Evolutionary conservation across 306 rosid species (phyloP), one percentile per base, ranked within the genome.

Genomic region (Chamaecrista fasciculata): DNA sequence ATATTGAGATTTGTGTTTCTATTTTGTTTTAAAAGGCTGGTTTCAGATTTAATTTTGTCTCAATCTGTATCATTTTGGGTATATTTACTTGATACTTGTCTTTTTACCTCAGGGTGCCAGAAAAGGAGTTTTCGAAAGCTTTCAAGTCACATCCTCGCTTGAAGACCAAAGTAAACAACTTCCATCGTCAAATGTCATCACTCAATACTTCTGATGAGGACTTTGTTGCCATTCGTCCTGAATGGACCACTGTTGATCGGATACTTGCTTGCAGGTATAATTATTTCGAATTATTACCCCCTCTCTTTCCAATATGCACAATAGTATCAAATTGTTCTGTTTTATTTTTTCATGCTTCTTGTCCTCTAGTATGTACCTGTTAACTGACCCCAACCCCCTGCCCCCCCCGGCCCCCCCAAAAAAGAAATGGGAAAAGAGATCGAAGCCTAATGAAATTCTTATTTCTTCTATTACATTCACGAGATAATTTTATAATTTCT

Each of bases 191-290:
- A 74, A 76, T 61, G 82, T 72, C 70, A 26, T 76, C 81, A 4
- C 76, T 31, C 62, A 85, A 80, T 65, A 82, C 80, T 44, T 70
- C 82, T 18, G 94, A 85, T n/a, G 94, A 87, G 21, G 94, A 87
- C 12, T 87, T 63, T 76, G 90, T 87, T 42, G 88, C 94, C 31
- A 77, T 87, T 66, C 86, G 94, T 74, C 90, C 90, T 9, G 94
- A 87, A 62, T 87, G 94, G 94, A 85, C 94, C 28, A 83, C 88
- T 3, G 87, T 87, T 60, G 90, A 87, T 69, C 83, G 90, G 53
- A 76, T 87, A 36, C 64, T 87, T 72, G 88, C 90, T 69, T 82
- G 88, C 94, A 87, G 94, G 94, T 87, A 65, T 47, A 56, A 66
- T 53, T n/a, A 62, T 65, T 40, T 67, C 2, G 19, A 48, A 23